phyloP scores from a whole-genome alignment of 495 filamentous ascomycete species.

The Penicillium diatomitis region DNA sequence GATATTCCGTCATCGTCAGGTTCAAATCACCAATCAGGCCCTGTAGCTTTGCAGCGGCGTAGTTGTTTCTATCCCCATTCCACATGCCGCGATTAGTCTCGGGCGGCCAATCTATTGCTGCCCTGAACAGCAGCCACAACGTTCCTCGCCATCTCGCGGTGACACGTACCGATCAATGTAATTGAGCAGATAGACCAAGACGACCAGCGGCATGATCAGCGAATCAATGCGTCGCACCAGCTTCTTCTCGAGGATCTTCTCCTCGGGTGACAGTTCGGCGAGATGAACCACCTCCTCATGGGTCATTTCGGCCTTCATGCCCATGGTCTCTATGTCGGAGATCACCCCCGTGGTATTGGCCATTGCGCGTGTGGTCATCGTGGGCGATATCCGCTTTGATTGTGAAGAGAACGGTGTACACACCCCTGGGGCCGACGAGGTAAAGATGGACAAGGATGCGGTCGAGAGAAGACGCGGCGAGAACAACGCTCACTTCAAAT shows the following conservation, averaged over 20 bases:
- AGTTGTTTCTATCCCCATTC: constrained; percentile 35
- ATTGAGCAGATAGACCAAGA: constrained; percentile 49
- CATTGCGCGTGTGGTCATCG: background rate
- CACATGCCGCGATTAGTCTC: constrained; percentile 3
- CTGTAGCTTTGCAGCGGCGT: constrained; percentile 46
- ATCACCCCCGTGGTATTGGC: constrained; percentile 5
- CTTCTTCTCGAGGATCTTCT: constrained; percentile 37
- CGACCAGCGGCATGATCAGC: constrained; percentile 47
- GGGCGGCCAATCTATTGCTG: background rate
- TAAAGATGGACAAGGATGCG: too few species aligned
- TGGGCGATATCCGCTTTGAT: too few species aligned
- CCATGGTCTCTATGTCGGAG: constrained; percentile 32
- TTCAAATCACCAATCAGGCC: constrained; percentile 39
- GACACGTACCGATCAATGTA: constrained; percentile 42
- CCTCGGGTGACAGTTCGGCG: constrained; percentile 33
- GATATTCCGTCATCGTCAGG: constrained; percentile 33
- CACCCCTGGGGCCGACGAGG: too few species aligned
- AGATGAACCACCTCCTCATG: constrained; percentile 37
- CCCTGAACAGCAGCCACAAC: too few species aligned
- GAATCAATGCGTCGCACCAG: constrained; percentile 41
- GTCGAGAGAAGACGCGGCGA: too few species aligned
- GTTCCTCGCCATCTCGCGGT: too few species aligned
- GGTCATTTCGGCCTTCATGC: constrained; percentile 27
- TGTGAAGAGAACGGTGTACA: too few species aligned
- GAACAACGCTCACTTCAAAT: too few species aligned